Evolutionary conservation across 768 basidiomycete species (phyloP).

Genomic region (Phaeotremella fagi): DNA sequence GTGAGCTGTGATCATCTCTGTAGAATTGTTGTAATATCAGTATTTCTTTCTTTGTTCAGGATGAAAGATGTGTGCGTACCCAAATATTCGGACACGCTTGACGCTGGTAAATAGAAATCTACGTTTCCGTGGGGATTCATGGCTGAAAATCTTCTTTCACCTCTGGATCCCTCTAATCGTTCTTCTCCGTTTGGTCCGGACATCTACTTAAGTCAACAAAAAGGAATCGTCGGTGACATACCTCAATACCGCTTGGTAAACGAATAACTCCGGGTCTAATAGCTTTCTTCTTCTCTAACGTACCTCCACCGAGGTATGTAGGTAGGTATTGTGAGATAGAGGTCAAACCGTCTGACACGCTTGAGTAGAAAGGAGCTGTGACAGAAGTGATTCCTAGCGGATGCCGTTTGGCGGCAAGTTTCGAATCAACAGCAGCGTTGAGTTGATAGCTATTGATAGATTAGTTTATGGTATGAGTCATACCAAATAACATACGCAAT

Average conservation of each 20-base stretch:
- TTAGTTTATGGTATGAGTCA: not conserved
- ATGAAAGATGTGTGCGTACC: conserved; percentile 29
- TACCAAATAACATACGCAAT: conserved; percentile 42
- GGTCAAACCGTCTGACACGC: conserved; percentile 47
- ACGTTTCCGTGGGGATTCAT: conserved; percentile 53
- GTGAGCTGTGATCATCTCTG: conserved; percentile 49
- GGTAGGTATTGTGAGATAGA: conserved; percentile 44
- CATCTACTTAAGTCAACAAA: conserved; percentile 25
- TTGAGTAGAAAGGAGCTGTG: conserved; percentile 44
- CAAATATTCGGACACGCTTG: conserved; percentile 51
- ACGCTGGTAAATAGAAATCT: conserved; percentile 51
- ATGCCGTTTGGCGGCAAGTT: conserved; percentile 30
- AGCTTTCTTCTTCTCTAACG: conserved; percentile 23
- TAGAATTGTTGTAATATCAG: not conserved
- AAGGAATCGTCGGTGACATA: conserved; percentile 10
- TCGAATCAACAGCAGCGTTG: conserved; percentile 52
- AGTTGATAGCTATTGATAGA: conserved; percentile 46
- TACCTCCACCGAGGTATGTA: conserved; percentile 21
- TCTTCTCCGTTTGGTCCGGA: conserved; percentile 45
- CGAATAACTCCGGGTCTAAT: conserved; percentile 43
- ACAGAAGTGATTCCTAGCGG: conserved; percentile 46
- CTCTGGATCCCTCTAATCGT: conserved; percentile 42
- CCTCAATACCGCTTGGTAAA: conserved; percentile 48
- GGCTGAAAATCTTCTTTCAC: conserved; percentile 50
- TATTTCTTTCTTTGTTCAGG: no score